phyloP scores from a whole-genome alignment of 2,329 filamentous ascomycete genomes.

The Cladophialophora psammophila region DNA sequence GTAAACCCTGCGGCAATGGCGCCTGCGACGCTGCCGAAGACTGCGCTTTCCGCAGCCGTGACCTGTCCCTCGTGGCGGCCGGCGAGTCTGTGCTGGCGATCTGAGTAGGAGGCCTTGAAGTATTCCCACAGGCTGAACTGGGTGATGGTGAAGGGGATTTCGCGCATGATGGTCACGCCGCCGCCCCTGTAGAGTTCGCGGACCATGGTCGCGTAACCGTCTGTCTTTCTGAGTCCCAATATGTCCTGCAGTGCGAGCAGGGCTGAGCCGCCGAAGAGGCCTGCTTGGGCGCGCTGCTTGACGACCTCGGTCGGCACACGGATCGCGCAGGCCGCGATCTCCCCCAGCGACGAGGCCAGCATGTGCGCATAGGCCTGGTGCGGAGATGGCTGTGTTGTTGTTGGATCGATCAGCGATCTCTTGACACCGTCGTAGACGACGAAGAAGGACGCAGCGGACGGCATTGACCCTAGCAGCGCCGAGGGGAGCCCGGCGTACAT shows the following conservation, averaged over 20 bases:
- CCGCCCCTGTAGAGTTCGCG: constrained; percentile 90
- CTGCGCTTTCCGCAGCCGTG: constrained; percentile 77
- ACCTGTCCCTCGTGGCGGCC: constrained; percentile 58
- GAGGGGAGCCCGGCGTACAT: constrained; percentile 93
- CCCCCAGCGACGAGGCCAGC: constrained; percentile 82
- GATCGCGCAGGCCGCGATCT: constrained; percentile 90
- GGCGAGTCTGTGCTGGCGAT: constrained; percentile 61
- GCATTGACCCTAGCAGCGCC: constrained; percentile 88
- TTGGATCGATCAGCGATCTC: constrained; percentile 53
- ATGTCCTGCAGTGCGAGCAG: constrained; percentile 74
- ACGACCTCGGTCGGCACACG: constrained; percentile 95
- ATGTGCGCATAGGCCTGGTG: constrained; percentile 69
- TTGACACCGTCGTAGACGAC: constrained; percentile 87
- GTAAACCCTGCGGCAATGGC: constrained; percentile 86
- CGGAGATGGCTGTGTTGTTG: constrained; percentile 42
- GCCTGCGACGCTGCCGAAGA: constrained; percentile 84
- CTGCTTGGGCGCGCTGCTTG: constrained; percentile 94
- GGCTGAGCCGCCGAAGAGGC: constrained; percentile 76
- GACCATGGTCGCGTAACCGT: constrained; percentile 63
- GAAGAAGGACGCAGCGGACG: constrained; percentile 96
- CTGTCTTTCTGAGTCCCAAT: constrained; percentile 54
- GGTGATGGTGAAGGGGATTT: constrained; percentile 96
- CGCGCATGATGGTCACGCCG: constrained; percentile 89
- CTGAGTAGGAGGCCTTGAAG: constrained; percentile 69
- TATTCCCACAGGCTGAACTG: constrained; percentile 98